Base-by-base conservation (phyloP, 1,284 basidiomycete species). In the Moesziomyces sp. region DNA sequence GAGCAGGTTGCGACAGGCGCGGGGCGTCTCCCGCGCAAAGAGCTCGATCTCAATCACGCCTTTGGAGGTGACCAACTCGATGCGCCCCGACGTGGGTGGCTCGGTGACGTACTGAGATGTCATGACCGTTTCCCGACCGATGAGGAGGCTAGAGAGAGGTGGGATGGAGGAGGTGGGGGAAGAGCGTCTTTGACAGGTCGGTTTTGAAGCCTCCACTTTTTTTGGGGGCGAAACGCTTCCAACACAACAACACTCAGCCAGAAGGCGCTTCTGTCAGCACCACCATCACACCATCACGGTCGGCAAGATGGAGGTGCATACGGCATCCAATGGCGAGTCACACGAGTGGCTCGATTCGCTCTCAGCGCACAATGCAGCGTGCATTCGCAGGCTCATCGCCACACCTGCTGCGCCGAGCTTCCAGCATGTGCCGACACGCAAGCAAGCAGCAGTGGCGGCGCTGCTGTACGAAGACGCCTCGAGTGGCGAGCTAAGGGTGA, bases 11-110 rank as follows among this genome's bases (percentile, higher is more conserved):
- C 94, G 89, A 81, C 93, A 95, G 83, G 97, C 88, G 86, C 92
- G 93, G 0, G 96, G 96, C 19, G 92, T 90, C 89, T 99, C 94
- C 89, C 92, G 94, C 19, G 93, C 89, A 94, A 95, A 99, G 57
- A 99, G 87, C 83, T 98, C 96, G 49, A 98, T 90, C 82, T 87
- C 70, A 26, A 77, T 64, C 52, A 68, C 59, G 45, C 81, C 82
- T 14, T 89, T 91, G 1, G 93, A 94, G 0, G 96, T 98, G 69
- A 93, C 89, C 49, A 99, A 87, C 44, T 97, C 89, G 55, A 97
- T 91, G 68, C 92, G 90, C 65, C 93, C 94, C 59, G 90, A 88
- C 0, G 93, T 93, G 21, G 93, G 78, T n/a, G 81, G 81, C 51
- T 83, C 80, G 1, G 79, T 79, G 21, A 80, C 65, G 60, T 81